Conservation (phyloP, 495 filamentous ascomycete species). For the Parmelia sp. region DNA sequence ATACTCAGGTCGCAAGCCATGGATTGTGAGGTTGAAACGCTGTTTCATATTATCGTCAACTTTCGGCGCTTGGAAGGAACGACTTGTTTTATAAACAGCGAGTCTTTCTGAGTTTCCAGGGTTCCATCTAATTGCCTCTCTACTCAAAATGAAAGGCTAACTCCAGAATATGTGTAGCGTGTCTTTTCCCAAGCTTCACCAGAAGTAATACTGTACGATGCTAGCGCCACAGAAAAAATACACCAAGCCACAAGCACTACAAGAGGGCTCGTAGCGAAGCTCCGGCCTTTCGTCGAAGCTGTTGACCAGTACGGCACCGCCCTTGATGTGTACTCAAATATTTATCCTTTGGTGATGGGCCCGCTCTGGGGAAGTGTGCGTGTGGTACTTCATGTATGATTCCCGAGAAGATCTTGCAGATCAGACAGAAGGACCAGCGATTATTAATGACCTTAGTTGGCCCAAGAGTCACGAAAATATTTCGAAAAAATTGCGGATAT, state of each 20-base stretch:
- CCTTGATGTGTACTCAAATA: conserved; percentile 35
- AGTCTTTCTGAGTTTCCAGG: too few relatives aligned
- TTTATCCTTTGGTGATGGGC: conserved; percentile 31
- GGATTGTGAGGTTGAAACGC: neutral
- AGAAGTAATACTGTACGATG: conserved; percentile 32
- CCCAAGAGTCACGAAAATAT: conserved; percentile 31
- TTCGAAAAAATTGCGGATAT: conserved; percentile 36
- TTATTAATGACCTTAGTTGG: conserved; percentile 19
- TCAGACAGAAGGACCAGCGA: neutral
- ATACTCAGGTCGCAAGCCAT: neutral
- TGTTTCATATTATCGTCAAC: neutral
- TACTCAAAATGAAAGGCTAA: neutral
- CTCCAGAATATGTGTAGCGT: neutral
- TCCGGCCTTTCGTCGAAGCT: conserved; percentile 32
- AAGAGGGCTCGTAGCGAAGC: conserved; percentile 25
- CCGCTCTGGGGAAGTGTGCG: conserved; percentile 41
- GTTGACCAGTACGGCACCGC: conserved; percentile 38
- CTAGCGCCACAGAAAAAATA: conserved; percentile 29
- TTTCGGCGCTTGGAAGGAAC: neutral
- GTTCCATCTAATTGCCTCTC: too few relatives aligned
- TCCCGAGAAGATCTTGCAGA: neutral
- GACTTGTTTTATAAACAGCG: neutral
- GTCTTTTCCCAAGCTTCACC: conserved; percentile 26
- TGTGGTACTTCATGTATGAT: conserved; percentile 33
- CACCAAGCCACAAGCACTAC: conserved; percentile 27